Conservation (phyloP, 73 alveolate genomes). For the Blepharisma stoltei region DNA sequence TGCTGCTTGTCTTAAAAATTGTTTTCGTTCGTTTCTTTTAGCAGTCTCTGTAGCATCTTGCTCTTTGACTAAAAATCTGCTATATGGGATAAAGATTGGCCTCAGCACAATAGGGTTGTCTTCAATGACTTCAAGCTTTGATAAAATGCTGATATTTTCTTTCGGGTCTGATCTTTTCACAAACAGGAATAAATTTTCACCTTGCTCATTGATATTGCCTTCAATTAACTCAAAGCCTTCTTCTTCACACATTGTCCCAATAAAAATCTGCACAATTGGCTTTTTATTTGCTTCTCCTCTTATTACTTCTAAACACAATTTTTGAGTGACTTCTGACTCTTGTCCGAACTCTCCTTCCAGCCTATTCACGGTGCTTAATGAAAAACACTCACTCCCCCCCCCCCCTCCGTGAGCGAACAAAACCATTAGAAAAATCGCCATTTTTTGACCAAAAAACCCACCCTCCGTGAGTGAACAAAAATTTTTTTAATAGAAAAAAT, state of each 20-base stretch:
- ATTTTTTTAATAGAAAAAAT: no score
- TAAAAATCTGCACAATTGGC: not conserved
- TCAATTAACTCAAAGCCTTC: conserved; percentile 21
- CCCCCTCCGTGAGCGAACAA: no score
- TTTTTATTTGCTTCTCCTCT: conserved; percentile 11
- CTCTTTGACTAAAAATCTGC: not conserved
- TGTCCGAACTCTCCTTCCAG: conserved; percentile 19
- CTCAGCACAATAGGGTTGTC: conserved; percentile 13
- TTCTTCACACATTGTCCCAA: not conserved
- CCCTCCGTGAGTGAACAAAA: no score
- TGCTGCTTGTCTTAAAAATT: conserved; percentile 1
- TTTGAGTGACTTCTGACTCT: not conserved
- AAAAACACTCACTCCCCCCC: conserved; percentile 10
- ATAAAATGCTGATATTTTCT: not conserved
- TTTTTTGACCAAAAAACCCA: no score
- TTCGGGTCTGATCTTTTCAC: conserved; percentile 21
- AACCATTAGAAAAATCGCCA: no score
- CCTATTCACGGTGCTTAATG: conserved; percentile 6
- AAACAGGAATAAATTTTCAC: not conserved
- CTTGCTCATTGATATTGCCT: conserved; percentile 25
- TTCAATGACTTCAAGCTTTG: conserved; percentile 26
- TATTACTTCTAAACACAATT: not conserved
- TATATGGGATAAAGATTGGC: not conserved
- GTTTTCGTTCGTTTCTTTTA: conserved; percentile 5
- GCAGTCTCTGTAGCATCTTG: not conserved